A percentile compares a stretch with the other conserved stretches of the same genome.
Evolutionary conservation across 2,329 filamentous ascomycete genomes (phyloP).

Genomic region (Xenoacremonium recifei): DNA sequence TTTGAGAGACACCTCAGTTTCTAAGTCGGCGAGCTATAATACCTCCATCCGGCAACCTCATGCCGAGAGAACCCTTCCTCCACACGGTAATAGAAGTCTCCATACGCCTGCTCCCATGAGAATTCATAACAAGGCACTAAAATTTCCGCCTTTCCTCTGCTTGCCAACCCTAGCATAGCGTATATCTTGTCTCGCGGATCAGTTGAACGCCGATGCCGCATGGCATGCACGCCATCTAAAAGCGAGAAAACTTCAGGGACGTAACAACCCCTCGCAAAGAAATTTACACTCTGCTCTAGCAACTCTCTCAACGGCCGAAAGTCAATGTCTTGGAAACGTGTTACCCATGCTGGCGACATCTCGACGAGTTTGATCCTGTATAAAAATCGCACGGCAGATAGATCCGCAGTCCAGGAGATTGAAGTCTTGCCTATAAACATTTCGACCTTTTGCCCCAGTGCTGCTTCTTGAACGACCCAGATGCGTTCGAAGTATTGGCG

Average conservation of each 20-base stretch:
- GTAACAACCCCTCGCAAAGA: neutral
- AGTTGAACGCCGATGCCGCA: neutral
- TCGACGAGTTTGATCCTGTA: neutral
- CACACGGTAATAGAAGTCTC: neutral
- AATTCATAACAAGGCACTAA: neutral
- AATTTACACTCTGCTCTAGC: neutral
- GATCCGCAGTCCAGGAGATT: neutral
- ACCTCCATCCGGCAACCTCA: no score
- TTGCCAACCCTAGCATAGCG: neutral
- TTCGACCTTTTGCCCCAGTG: neutral
- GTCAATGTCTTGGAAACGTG: neutral
- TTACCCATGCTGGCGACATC: neutral
- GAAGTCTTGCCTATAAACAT: neutral
- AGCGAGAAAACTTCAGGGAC: neutral
- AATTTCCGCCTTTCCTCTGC: neutral
- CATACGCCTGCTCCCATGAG: neutral
- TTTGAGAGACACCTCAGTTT: no score
- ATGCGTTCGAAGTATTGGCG: neutral
- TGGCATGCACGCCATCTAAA: neutral
- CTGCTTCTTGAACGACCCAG: neutral
- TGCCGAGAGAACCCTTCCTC: no score
- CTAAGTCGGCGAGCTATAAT: no score
- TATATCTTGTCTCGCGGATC: neutral
- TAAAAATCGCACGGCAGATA: neutral
- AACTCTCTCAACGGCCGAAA: neutral